A percentile compares a stretch with the other conserved stretches of the same genome.
phyloP scores from a whole-genome alignment of 1,284 basidiomycete genomes.

The Inonotus obliquus region DNA sequence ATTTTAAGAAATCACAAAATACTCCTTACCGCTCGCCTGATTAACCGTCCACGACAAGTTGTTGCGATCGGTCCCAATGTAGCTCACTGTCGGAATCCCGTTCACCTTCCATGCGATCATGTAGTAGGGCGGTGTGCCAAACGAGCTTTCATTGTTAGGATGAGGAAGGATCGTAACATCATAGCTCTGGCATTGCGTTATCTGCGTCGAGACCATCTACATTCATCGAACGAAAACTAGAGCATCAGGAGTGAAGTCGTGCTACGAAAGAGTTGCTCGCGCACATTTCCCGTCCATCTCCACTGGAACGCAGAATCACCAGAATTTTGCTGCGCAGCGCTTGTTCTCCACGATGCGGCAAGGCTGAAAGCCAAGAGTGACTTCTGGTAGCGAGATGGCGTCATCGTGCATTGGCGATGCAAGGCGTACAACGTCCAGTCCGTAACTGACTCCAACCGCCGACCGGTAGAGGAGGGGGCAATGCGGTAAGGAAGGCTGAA shows the following conservation, averaged over 20 bases:
- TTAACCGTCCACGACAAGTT: conserved; percentile 41
- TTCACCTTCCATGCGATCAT: conserved; percentile 42
- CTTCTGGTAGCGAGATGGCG: background rate
- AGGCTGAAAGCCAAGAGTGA: background rate
- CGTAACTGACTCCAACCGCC: too few species aligned
- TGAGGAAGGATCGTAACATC: background rate
- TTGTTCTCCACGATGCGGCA: background rate
- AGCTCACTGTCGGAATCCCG: conserved; percentile 36
- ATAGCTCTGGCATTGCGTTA: conserved; percentile 9
- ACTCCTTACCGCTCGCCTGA: conserved; percentile 37
- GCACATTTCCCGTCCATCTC: background rate
- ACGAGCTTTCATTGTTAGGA: background rate
- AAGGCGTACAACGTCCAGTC: background rate
- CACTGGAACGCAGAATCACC: background rate
- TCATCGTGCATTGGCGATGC: background rate
- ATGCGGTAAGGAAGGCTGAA: too few species aligned
- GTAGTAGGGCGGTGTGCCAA: conserved; percentile 43
- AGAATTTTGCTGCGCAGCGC: background rate
- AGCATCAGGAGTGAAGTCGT: background rate
- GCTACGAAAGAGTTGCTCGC: background rate
- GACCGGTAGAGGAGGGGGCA: too few species aligned
- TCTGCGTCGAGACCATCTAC: conserved; percentile 6
- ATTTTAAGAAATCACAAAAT: background rate
- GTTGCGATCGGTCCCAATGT: conserved; percentile 35
- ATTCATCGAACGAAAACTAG: background rate